Conservation (phyloP, 208 protist species). For the Herpetomonas samuelpessoai region DNA sequence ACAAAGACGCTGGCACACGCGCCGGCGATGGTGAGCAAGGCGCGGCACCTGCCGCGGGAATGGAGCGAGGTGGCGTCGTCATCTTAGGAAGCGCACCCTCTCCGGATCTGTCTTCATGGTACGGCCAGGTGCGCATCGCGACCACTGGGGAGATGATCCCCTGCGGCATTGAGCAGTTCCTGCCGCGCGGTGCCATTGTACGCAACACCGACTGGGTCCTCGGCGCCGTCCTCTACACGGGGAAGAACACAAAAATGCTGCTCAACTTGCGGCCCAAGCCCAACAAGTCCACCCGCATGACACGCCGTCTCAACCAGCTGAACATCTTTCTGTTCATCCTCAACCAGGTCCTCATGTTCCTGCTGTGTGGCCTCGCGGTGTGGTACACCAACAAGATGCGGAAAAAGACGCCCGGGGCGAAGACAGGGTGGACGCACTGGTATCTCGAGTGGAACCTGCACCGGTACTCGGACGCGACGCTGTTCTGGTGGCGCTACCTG, state of each 20-base stretch:
- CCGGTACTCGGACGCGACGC: conserved; percentile 26
- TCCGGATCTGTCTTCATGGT: conserved; percentile 62
- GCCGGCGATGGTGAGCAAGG: conserved; percentile 19
- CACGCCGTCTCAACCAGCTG: conserved; percentile 72
- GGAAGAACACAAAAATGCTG: conserved; percentile 87
- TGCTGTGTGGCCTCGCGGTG: conserved; percentile 50
- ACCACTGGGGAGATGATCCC: conserved; percentile 36
- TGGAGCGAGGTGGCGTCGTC: conserved; percentile 2
- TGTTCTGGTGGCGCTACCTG: conserved; percentile 76
- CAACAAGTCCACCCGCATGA: conserved; percentile 65
- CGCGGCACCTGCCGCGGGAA: conserved; percentile 3
- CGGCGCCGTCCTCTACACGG: conserved; percentile 82
- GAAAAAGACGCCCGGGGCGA: conserved; percentile 16
- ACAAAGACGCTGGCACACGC: no score
- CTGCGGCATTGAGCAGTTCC: conserved; percentile 81
- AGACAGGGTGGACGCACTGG: conserved; percentile 39
- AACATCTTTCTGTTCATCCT: conserved; percentile 71
- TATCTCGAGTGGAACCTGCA: conserved; percentile 66
- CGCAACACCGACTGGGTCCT: conserved; percentile 91
- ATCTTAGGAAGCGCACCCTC: conserved; percentile 52
- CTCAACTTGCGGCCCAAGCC: conserved; percentile 62
- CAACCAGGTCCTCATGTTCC: conserved; percentile 56
- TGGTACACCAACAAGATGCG: conserved; percentile 33
- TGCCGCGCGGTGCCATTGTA: conserved; percentile 82
- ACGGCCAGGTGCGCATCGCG: conserved; percentile 61